Conservation (phyloP, 1,284 basidiomycete genomes). For the Flammula alnicola region DNA sequence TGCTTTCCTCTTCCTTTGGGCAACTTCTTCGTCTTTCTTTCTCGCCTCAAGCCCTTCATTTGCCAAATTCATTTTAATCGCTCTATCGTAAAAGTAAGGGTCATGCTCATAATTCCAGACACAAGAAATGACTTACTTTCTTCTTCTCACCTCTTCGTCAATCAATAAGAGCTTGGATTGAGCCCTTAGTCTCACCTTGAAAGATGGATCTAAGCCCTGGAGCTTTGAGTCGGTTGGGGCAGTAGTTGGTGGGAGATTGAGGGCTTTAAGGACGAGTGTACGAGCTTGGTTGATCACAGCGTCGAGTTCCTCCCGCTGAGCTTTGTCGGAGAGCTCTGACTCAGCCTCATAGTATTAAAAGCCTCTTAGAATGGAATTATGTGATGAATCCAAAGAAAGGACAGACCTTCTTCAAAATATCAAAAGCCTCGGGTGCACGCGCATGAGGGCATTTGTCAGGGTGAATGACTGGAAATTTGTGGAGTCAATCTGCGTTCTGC, state of each 20-base stretch:
- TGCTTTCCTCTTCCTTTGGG: conserved; percentile 74
- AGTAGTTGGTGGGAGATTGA: conserved; percentile 61
- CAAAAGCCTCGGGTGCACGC: conserved; percentile 83
- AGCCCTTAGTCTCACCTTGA: conserved; percentile 63
- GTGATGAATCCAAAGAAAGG: neutral
- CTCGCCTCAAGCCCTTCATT: conserved; percentile 84
- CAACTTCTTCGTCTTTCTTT: conserved; percentile 83
- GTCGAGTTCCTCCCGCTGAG: conserved; percentile 78
- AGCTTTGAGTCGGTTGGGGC: conserved; percentile 61
- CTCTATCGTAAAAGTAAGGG: conserved; percentile 48
- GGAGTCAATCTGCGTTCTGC: neutral
- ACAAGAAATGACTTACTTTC: conserved; percentile 59
- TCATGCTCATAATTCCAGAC: neutral
- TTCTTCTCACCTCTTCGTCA: conserved; percentile 78
- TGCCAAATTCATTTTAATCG: conserved; percentile 83
- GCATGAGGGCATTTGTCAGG: conserved; percentile 83
- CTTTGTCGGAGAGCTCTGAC: conserved; percentile 74
- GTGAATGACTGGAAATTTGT: conserved; percentile 72
- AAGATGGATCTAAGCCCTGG: conserved; percentile 57
- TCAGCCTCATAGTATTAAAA: too few species aligned
- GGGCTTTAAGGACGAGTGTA: conserved; percentile 58
- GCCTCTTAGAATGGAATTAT: too few species aligned
- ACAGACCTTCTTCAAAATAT: conserved; percentile 79
- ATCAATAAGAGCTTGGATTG: conserved; percentile 81
- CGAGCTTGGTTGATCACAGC: conserved; percentile 78